phyloP scores from a whole-genome alignment of 768 basidiomycete genomes.

The Suillus occidentalis region DNA sequence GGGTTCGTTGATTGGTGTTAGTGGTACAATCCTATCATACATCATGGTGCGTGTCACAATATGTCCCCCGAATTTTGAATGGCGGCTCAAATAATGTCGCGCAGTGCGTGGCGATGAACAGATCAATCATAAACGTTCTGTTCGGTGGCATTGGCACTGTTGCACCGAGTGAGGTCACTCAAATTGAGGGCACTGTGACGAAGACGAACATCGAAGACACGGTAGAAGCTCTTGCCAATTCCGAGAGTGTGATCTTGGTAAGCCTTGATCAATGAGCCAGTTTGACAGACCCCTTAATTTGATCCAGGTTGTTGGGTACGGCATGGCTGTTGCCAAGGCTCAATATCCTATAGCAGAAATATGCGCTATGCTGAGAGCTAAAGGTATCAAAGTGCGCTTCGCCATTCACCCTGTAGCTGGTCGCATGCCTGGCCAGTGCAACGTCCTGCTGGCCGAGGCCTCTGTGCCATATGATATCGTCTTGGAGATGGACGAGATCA shows the following conservation, averaged over 20 bases:
- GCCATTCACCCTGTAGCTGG: conserved; percentile 91
- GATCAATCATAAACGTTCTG: conserved; percentile 79
- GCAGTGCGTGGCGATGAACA: conserved; percentile 91
- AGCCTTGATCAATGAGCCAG: conserved; percentile 5
- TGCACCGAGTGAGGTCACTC: conserved; percentile 54
- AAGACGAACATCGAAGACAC: conserved; percentile 80
- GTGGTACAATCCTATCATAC: conserved; percentile 87
- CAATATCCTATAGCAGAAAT: conserved; percentile 82
- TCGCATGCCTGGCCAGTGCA: conserved; percentile 92
- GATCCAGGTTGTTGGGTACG: conserved; percentile 75
- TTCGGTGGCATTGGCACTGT: conserved; percentile 81
- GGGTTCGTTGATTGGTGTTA: conserved; percentile 86
- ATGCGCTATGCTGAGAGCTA: conserved; percentile 65
- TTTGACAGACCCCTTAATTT: conserved; percentile 9
- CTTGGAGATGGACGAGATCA: conserved; percentile 93
- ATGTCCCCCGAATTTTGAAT: not conserved
- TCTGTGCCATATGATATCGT: conserved; percentile 91
- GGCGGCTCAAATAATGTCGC: conserved; percentile 4
- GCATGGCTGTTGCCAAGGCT: conserved; percentile 91
- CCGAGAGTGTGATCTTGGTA: conserved; percentile 83
- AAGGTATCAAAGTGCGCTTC: conserved; percentile 79
- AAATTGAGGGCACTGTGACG: conserved; percentile 83
- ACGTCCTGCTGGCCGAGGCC: conserved; percentile 88
- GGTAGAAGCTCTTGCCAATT: conserved; percentile 72
- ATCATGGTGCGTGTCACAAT: conserved; percentile 67